These are phyloP conservation scores for Phytophthora gonapodyides DNA, from an alignment of 352 stramenopile species.

Conservation along the genomic window DNA sequence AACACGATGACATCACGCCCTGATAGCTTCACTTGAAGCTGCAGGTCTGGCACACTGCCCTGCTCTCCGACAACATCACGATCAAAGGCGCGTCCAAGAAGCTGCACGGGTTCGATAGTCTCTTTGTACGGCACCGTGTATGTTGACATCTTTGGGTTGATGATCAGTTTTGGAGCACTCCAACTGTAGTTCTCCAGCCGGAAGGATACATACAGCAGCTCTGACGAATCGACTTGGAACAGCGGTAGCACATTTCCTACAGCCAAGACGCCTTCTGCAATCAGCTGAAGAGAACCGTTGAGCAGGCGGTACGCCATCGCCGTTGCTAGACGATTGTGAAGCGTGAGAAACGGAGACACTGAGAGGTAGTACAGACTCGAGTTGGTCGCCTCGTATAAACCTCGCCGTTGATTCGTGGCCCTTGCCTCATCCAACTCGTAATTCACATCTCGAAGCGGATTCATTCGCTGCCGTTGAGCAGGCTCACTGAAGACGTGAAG, in stretches of 20 bases:
- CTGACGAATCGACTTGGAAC: slow-evolving; percentile 77
- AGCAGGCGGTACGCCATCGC: slow-evolving; percentile 85
- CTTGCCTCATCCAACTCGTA: slow-evolving; percentile 84
- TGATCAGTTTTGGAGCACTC: slow-evolving; percentile 77
- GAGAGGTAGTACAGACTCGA: slow-evolving; percentile 86
- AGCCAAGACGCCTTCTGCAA: slow-evolving; percentile 85
- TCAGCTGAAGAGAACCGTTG: slow-evolving; percentile 81
- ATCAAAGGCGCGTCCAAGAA: slow-evolving; percentile 74
- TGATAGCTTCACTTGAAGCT: slow-evolving; percentile 82
- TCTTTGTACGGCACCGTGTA: slow-evolving; percentile 87
- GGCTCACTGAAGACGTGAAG: slow-evolving; percentile 72
- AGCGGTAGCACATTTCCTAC: slow-evolving; percentile 83
- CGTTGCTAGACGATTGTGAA: slow-evolving; percentile 85
- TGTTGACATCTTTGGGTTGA: slow-evolving; percentile 71
- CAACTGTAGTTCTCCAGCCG: slow-evolving; percentile 90
- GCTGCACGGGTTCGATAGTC: slow-evolving; percentile 62
- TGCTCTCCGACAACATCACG: slow-evolving; percentile 71
- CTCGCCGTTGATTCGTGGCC: slow-evolving; percentile 71
- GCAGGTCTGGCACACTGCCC: slow-evolving; percentile 77
- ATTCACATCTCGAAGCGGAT: slow-evolving; percentile 73
- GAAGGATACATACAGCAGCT: slow-evolving; percentile 81
- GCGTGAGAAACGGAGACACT: slow-evolving; percentile 79
- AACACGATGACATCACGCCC: slow-evolving; percentile 86
- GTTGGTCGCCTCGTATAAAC: slow-evolving; percentile 84
- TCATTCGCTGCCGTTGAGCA: slow-evolving; percentile 50